Base-by-base conservation (phyloP, 768 basidiomycete species). In the Hericium coralloides region DNA sequence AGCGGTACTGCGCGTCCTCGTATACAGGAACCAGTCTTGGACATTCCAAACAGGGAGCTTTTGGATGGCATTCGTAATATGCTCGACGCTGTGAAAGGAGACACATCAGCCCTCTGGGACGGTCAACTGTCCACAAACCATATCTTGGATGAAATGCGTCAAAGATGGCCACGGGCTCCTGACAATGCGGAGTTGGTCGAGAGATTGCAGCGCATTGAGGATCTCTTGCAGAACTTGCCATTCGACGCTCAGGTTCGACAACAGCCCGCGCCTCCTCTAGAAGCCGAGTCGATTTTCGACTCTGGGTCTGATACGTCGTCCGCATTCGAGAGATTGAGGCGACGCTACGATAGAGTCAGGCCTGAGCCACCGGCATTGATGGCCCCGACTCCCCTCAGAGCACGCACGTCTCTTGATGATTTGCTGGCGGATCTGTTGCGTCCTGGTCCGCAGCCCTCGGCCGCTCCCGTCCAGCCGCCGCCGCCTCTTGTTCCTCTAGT, bases 51-150 rank as follows among this genome's bases (percentile, higher is more conserved):
- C 6, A 31, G 31, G 31, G 57, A 64, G 70, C 48, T 73, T 66
- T 66, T 78, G 43, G 72, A 74, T 14, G 73, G 76, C 37, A 69
- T 89, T 41, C 75, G 78, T 15, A 76, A 77, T 4, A 73, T 84
- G 26, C 63, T 93, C 48, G 72, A 78, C 15, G 76, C 73, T 12
- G 74, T 94, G 47, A 75, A 82, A 47, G 78, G 81, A 7, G 81
- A 85, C 61, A 74, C 84, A 7, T 72, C 74, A 10, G 79, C 77
- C 9, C 67, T 95, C 20, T 74, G 80, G 68, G 76, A 87, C 50
- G 81, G 78, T 5, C 90, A 95, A 68, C 63, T 68, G 0, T 72
- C 78, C 0, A 79, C 85, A 7, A 82, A 83, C 53, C 75, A 79
- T 31, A 71, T 82, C 58, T 68, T 94, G 38, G 81, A 87, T 56